phyloP scores from a whole-genome alignment of 148 eudicot genomes.

The Spergularia marina region DNA sequence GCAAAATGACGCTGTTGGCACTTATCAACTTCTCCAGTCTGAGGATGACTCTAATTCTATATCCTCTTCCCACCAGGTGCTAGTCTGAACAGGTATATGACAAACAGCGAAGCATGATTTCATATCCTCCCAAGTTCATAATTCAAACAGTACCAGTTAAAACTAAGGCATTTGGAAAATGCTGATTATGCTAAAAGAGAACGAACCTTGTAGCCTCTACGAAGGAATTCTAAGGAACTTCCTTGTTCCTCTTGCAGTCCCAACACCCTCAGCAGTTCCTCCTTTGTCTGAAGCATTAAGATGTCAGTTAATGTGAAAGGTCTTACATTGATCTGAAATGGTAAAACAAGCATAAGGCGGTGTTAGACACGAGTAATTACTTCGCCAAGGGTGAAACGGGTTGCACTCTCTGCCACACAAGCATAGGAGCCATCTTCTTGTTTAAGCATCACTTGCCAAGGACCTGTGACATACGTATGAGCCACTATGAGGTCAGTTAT shows the following conservation, averaged over 20 bases:
- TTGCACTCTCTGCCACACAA: conserved; percentile 90
- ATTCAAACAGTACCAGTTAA: not conserved
- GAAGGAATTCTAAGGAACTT: conserved; percentile 87
- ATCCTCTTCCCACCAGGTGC: conserved; percentile 41
- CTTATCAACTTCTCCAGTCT: conserved; percentile 37
- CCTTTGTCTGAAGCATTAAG: conserved; percentile 67
- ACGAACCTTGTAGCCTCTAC: conserved; percentile 87
- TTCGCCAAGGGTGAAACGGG: conserved; percentile 88
- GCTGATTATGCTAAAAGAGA: conserved; percentile 4
- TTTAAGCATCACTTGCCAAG: conserved; percentile 99
- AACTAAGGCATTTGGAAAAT: not conserved
- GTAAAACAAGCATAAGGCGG: not conserved
- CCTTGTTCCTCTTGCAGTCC: conserved; percentile 97
- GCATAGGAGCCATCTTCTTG: conserved; percentile 88
- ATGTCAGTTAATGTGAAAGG: not conserved
- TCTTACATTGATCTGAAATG: not conserved
- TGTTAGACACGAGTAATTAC: conserved; percentile 39
- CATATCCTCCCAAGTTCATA: not conserved
- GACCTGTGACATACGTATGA: conserved; percentile 53
- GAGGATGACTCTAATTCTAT: conserved; percentile 31
- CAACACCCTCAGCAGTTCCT: conserved; percentile 91
- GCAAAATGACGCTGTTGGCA: not conserved
- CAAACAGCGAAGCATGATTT: not conserved
- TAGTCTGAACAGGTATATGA: conserved; percentile 20
- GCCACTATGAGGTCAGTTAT: conserved; percentile 6